Evolutionary conservation across 371 early-diverging fungal genomes (phyloP).

Genomic region (Rhizopus arrhizus): DNA sequence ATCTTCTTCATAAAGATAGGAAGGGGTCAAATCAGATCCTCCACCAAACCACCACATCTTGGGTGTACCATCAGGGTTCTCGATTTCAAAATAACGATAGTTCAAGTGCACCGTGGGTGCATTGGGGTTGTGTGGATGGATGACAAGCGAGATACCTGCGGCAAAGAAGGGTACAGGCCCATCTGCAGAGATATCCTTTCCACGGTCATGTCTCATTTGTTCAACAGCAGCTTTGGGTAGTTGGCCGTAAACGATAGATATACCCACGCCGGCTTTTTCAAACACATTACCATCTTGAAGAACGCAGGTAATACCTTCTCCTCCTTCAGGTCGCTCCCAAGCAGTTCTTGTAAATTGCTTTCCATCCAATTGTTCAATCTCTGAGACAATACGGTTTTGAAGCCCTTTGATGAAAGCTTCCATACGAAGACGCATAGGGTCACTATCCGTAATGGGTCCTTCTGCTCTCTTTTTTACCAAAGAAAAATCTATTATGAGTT

Average conservation of each 20-base stretch:
- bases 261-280: conserved; percentile 93
- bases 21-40: conserved; percentile 80
- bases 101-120: conserved; percentile 95
- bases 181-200: conserved; percentile 47
- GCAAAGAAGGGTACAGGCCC: conserved; percentile 76
- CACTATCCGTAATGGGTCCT: conserved; percentile 42
- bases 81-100: conserved; percentile 94
- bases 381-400: conserved; percentile 67
- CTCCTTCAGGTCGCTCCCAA: conserved; percentile 85
- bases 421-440: conserved; percentile 84
- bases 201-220: conserved; percentile 76
- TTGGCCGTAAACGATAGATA: conserved; percentile 77
- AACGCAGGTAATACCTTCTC: conserved; percentile 89
- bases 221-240: conserved; percentile 70
- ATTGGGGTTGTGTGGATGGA: conserved; percentile 93
- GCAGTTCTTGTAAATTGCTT: conserved; percentile 70
- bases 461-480: conserved; percentile 29
- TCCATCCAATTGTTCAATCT: conserved; percentile 60
- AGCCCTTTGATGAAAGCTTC: conserved; percentile 72
- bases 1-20: conserved; percentile 77
- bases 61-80: conserved; percentile 56
- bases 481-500: background rate
- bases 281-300: conserved; percentile 88
- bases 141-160: conserved; percentile 87
- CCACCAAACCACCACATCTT: conserved; percentile 85